phyloP scores from a whole-genome alignment of 306 rosid genomes.

The Cucurbita pepo region DNA sequence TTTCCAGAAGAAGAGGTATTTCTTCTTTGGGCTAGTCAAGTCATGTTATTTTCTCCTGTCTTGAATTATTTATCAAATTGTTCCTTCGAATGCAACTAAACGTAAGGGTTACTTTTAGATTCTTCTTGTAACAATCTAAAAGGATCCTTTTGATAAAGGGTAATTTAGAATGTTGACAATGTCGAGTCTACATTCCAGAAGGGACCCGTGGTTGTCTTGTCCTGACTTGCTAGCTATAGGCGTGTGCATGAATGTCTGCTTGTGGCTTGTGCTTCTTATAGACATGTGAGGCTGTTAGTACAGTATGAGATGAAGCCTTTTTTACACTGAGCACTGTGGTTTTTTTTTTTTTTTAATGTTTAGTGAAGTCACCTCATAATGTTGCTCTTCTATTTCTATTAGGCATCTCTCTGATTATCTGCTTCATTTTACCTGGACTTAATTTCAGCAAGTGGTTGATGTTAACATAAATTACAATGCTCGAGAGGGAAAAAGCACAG shows the following conservation, averaged over 20 bases:
- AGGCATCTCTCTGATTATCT: not conserved
- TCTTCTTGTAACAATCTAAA: not conserved
- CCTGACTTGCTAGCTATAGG: not conserved
- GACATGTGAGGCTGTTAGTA: not conserved
- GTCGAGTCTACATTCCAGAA: not conserved
- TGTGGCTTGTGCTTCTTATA: not conserved
- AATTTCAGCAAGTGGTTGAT: slow-evolving; percentile 51
- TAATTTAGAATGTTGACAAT: not conserved
- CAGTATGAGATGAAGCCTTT: not conserved
- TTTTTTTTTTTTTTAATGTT: not conserved
- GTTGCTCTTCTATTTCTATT: not conserved
- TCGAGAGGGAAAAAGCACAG: slow-evolving; percentile 79
- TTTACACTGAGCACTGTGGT: not conserved
- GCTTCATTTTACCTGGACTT: slow-evolving; percentile 1
- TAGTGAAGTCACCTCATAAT: not conserved
- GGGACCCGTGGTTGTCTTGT: not conserved
- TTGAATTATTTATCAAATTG: not conserved
- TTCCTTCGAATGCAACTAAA: not conserved
- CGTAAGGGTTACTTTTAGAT: not conserved
- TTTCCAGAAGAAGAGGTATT: slow-evolving; percentile 60
- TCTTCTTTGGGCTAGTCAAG: slow-evolving; percentile 14
- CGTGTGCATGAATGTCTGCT: not conserved
- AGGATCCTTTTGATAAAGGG: not conserved
- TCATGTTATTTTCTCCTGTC: slow-evolving; percentile 3
- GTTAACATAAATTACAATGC: slow-evolving; percentile 67